These are phyloP conservation scores for Ogataea zsoltii DNA, from an alignment of 805 yeast species.

Conservation along the genomic window DNA sequence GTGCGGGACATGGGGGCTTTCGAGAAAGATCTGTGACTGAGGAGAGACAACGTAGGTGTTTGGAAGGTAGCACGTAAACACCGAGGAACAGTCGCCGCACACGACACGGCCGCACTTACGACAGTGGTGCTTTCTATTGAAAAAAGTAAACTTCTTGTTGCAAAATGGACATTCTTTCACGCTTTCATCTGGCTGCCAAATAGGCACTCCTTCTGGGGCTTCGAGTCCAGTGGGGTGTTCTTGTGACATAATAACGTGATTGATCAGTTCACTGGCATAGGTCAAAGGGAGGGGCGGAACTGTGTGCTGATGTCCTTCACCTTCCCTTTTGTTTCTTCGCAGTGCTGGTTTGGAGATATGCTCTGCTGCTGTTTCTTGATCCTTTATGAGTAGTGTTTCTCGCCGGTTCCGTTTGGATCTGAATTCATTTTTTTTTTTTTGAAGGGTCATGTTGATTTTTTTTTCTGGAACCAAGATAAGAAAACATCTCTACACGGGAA, in stretches of 20 bases:
- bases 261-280: neutral
- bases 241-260: neutral
- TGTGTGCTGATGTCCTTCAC: no score
- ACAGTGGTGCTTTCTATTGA: conserved; percentile 81
- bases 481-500: conserved; percentile 7
- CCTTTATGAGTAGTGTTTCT: no score
- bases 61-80: conserved; percentile 54
- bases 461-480: neutral
- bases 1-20: conserved; percentile 56
- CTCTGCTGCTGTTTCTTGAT: no score
- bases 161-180: conserved; percentile 59
- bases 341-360: no score
- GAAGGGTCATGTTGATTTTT: neutral
- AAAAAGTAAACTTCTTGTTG: conserved; percentile 49
- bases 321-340: no score
- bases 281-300: no score
- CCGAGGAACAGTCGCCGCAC: conserved; percentile 66
- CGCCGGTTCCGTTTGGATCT: no score
- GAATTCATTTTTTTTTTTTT: no score
- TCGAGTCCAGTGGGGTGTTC: neutral
- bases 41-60: conserved; percentile 59
- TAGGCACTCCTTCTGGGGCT: conserved; percentile 37
- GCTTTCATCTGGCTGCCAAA: conserved; percentile 73
- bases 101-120: conserved; percentile 78
- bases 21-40: conserved; percentile 48